Base-by-base conservation (phyloP, 352 stramenopile genomes). In the Phytopythium oedochilum region DNA sequence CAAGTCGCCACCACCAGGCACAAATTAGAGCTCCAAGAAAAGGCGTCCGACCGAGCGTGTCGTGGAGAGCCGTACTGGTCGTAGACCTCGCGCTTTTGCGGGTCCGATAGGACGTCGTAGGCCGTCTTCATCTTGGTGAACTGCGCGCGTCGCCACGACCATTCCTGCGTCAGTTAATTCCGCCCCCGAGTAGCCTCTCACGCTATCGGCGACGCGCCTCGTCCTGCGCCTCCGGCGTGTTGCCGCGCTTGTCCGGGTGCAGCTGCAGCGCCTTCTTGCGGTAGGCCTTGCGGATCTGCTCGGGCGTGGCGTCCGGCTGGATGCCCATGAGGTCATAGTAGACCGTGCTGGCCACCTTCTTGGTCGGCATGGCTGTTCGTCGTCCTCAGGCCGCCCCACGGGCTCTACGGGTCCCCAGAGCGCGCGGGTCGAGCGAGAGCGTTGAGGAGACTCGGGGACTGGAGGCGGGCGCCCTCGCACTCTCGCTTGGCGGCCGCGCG, bases 261-360 rank as follows among this genome's bases (percentile, higher is more conserved):
- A 96, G 88, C 66, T 97, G 93, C 36, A 98, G 71, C 51, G 92
- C 92, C 65, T 92, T 89, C 57, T 82, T 83, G 39, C 83, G 71
- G 63, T 98, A 98, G 15, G 92, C 90, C 64, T 97, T 97, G 67
- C 97, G 97, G 53, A 98, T 93, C 60, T 87, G 59, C 64, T 92
- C 84, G 31, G 76, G 68, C 49, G 82, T 90, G 18, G 82, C 84
- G 55, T 90, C 78, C 6, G 78, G 20, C 38, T 73, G 67, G 46
- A 94, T 80, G 55, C 78, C 85, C 66, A 96, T 82, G 28, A 94
- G 74, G 29, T 92, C 80, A 54, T 95, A 96, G 63, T 92, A 92
- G 55, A 71, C 69, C 57, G 68, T 88, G 52, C 71, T 86, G 43
- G 75, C 62, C 40, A 89, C 75, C 59, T 88, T 90, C 66, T 88